Percentiles rank a stretch among this genome's conserved stretches.
Evolutionary conservation across 73 alveolate genomes (phyloP).

Genomic region (Paramecium biaurelia): DNA sequence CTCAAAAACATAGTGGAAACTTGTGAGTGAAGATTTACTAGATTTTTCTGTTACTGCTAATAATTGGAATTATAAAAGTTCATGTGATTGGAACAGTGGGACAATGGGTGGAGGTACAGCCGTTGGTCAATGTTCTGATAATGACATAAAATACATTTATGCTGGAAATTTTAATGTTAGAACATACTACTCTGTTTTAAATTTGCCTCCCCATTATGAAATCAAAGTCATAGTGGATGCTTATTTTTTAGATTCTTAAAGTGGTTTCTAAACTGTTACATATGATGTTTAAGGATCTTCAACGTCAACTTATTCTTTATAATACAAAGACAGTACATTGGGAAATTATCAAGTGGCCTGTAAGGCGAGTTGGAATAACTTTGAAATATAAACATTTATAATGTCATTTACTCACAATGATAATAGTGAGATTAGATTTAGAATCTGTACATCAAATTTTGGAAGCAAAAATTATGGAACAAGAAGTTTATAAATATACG

Average conservation of each 20-base stretch:
- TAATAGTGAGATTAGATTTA: background rate
- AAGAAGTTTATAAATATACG: background rate
- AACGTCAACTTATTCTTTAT: background rate
- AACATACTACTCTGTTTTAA: background rate
- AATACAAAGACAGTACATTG: background rate
- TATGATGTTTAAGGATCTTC: background rate
- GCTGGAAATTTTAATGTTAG: background rate
- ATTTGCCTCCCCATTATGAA: background rate
- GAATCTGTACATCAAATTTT: background rate
- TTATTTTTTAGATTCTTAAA: background rate
- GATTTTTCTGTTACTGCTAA: background rate
- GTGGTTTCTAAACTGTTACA: background rate
- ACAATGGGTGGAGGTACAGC: background rate
- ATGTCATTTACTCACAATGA: background rate
- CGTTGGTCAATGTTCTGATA: background rate
- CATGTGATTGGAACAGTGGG: background rate
- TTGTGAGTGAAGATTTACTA: background rate
- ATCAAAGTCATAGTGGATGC: background rate
- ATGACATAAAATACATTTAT: background rate
- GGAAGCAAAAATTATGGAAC: background rate
- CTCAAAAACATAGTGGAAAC: background rate
- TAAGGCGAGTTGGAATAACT: background rate
- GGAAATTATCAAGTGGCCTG: background rate
- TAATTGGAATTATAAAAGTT: background rate
- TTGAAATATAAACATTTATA: background rate